Base-by-base conservation (phyloP, 352 stramenopile species). In the Globisporangium camurandrum region DNA sequence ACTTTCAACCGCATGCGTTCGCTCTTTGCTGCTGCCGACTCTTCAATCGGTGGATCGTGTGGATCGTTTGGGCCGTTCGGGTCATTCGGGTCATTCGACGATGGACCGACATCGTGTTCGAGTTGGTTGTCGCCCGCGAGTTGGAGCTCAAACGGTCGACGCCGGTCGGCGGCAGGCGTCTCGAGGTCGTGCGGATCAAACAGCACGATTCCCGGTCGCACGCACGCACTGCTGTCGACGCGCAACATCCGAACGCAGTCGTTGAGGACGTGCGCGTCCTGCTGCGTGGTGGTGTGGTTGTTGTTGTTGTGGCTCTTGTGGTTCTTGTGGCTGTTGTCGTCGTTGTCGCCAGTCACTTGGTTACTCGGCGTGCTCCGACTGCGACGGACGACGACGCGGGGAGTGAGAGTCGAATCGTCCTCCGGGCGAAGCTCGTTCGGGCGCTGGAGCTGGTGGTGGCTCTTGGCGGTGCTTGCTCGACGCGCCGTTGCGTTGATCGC, bases 141-240 rank as follows among this genome's bases (percentile, higher is more conserved):
- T 57, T 61, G 2, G 5, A 51, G 17, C 43, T 45, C 14, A 20
- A 38, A 41, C 28, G 51, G 20, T 19, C 37, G 47, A 12, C 38
- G 51, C 0, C 38, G 30, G 30, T 34, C 30, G 30, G 1, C 14
- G 30, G 20, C 9, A n/a, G 40, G 46, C 8, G 39, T 40, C 34
- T 62, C 57, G 7, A 82, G 36, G 23, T 78, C 70, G 22, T 62
- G 62, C 20, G 72, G 72, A 42, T 84, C 69, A 51, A 84, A 84
- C 1, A 84, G 47, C 43, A 84, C 59, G 43, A 84, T 56, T 9
- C 69, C 69, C 0, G 64, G 54, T 3, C 54, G 54, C 17, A 60
- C 16, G 22, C 46, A 53, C 19, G 53, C 52, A 14, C 44, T 37
- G 22, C 43, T 31, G 22, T 45, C 34, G 1, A 49, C 45, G 27